Conservation (phyloP, 345 rosid genomes). For the Gossypium thurberi region DNA sequence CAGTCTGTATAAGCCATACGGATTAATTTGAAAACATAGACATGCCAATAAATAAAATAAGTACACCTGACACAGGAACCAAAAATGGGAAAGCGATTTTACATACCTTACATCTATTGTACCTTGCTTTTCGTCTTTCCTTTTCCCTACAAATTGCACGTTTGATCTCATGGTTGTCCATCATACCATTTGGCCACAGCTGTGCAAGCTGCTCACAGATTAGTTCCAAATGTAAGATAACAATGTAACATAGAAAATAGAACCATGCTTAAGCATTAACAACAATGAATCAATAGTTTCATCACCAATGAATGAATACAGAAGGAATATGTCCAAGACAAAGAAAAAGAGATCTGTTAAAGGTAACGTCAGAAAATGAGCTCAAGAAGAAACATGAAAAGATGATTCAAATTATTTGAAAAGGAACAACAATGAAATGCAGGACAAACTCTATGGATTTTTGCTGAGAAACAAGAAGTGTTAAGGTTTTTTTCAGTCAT, state of each 20-base stretch:
- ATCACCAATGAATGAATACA: background rate
- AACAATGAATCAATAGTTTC: background rate
- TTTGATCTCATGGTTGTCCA: slow-evolving; percentile 90
- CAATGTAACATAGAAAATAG: background rate
- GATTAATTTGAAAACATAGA: background rate
- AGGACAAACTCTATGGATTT: background rate
- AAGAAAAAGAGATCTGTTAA: background rate
- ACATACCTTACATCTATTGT: slow-evolving; percentile 41
- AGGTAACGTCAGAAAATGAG: background rate
- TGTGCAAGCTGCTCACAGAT: slow-evolving; percentile 57
- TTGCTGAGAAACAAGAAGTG: background rate
- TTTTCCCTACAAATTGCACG: slow-evolving; percentile 81
- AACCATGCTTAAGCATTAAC: background rate
- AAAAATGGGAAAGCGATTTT: background rate
- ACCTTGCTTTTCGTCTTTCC: slow-evolving; percentile 52
- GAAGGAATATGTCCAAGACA: background rate
- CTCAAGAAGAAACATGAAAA: background rate
- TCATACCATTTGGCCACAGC: slow-evolving; percentile 75
- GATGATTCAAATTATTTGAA: background rate
- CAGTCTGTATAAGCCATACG: background rate
- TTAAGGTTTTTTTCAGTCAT: background rate
- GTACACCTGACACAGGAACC: background rate
- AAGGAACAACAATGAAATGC: background rate
- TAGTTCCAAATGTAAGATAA: slow-evolving; percentile 19
- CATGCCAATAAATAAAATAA: background rate